Conservation (phyloP, 2,329 filamentous ascomycete species). For the Calonectria hawksworthii region DNA sequence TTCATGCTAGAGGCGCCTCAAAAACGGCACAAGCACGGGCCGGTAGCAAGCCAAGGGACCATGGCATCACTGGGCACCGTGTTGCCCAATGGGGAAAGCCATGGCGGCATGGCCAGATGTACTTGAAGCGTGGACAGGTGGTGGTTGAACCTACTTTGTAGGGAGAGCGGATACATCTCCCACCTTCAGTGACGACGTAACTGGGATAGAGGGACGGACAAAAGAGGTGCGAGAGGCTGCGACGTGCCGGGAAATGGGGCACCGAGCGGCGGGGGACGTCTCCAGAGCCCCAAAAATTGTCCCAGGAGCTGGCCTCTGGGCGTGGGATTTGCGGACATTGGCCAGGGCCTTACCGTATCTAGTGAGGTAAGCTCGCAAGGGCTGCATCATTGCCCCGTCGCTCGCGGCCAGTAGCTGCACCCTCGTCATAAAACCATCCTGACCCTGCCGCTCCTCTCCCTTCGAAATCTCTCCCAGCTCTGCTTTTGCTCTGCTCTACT, state of each 20-base stretch:
- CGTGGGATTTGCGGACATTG: constrained; percentile 26
- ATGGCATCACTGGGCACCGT: background rate
- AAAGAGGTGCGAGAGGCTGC: constrained; percentile 20
- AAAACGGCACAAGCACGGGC: background rate
- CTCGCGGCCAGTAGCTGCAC: constrained; percentile 45
- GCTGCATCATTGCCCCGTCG: constrained; percentile 49
- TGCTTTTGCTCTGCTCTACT: constrained; percentile 28
- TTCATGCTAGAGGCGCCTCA: background rate
- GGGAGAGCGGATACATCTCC: constrained; percentile 15
- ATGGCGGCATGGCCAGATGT: constrained; percentile 16
- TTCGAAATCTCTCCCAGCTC: constrained; percentile 37
- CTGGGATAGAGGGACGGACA: constrained; percentile 9
- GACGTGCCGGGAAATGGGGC: constrained; percentile 28
- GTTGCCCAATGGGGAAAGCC: constrained; percentile 18
- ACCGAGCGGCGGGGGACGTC: constrained; percentile 21
- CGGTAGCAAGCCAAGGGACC: constrained; percentile 1
- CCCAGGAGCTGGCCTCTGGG: constrained; percentile 21
- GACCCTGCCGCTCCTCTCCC: constrained; percentile 40
- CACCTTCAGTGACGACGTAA: constrained; percentile 14
- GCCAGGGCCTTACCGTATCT: constrained; percentile 31
- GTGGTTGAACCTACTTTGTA: constrained; percentile 26
- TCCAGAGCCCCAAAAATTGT: constrained; percentile 19
- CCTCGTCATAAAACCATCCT: constrained; percentile 49
- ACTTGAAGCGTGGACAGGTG: constrained; percentile 9
- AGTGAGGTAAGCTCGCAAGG: constrained; percentile 35